Percentiles rank a stretch among this genome's conserved stretches.
These are phyloP conservation scores for Rutstroemia sydowiana DNA, from an alignment of 2,329 filamentous ascomycete species.

Conservation along the genomic window DNA sequence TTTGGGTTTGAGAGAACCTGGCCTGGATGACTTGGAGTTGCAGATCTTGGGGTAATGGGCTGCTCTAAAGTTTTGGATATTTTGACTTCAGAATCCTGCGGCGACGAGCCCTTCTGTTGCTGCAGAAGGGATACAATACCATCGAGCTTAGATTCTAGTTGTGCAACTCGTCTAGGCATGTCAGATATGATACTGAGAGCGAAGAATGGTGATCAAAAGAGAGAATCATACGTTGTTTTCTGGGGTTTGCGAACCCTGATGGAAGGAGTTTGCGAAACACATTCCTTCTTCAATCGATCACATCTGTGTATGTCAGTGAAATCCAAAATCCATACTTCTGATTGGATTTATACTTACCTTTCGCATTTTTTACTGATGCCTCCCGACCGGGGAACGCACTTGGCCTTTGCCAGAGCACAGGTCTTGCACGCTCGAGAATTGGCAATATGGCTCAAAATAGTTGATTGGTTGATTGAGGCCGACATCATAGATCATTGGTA, in stretches of 20 bases:
- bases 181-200: not conserved
- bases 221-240: slow-evolving; percentile 4
- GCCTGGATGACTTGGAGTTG: too few relatives aligned
- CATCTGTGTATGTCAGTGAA: not conserved
- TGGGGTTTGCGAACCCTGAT: not conserved
- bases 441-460: not conserved
- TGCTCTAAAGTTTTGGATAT: not conserved
- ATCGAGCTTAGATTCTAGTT: slow-evolving; percentile 7
- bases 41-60: too few relatives aligned
- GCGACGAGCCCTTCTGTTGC: not conserved
- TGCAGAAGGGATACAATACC: slow-evolving; percentile 3
- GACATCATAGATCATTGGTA: not conserved
- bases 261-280: not conserved
- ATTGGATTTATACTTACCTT: not conserved
- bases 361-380: slow-evolving; percentile 5
- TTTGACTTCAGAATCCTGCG: not conserved
- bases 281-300: slow-evolving; percentile 5
- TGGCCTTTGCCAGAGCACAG: slow-evolving; percentile 7
- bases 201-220: not conserved
- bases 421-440: slow-evolving; percentile 5
- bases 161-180: not conserved
- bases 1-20: too few relatives aligned
- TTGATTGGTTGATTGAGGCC: not conserved
- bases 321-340: not conserved
- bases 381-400: not conserved